A percentile compares a stretch with the other conserved stretches of the same genome.
Conservation (phyloP, 1,284 basidiomycete species). For the Boletus semigastroideus region DNA sequence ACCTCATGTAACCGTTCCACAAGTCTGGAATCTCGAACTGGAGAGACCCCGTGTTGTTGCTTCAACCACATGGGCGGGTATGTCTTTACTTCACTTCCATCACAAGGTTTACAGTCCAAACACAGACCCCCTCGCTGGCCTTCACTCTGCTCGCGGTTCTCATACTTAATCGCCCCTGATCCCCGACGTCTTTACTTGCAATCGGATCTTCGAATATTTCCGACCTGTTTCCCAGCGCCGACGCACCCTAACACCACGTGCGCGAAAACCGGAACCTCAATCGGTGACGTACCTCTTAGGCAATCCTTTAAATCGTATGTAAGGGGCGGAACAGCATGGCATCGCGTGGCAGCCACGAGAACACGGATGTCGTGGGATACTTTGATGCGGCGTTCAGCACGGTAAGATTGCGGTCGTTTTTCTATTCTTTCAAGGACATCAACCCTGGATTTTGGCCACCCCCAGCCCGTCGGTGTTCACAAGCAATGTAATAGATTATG, state of each 20-base stretch:
- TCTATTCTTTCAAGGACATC: slow-evolving; percentile 1
- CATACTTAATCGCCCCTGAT: slow-evolving; percentile 15
- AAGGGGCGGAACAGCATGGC: slow-evolving; percentile 19
- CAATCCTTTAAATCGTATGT: neutral
- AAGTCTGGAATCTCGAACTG: neutral
- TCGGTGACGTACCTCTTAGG: slow-evolving; percentile 1
- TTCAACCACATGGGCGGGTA: neutral
- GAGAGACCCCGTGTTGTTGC: neutral
- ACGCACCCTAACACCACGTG: slow-evolving; percentile 11
- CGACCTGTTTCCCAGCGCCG: neutral
- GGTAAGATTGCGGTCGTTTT: neutral
- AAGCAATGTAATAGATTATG: slow-evolving; percentile 7
- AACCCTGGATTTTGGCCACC: slow-evolving; percentile 7
- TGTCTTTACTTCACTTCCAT: neutral
- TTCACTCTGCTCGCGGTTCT: neutral
- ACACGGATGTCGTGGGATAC: neutral
- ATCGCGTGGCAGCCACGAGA: slow-evolving; percentile 24
- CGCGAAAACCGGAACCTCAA: neutral
- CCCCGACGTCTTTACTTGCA: neutral
- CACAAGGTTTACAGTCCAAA: neutral
- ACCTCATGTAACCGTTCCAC: neutral
- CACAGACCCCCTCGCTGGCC: neutral
- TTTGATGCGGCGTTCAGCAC: neutral
- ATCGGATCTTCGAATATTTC: neutral
- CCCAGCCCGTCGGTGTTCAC: neutral